Conservation (phyloP, 2,329 filamentous ascomycete species). For the Dactylellina parvicollis region DNA sequence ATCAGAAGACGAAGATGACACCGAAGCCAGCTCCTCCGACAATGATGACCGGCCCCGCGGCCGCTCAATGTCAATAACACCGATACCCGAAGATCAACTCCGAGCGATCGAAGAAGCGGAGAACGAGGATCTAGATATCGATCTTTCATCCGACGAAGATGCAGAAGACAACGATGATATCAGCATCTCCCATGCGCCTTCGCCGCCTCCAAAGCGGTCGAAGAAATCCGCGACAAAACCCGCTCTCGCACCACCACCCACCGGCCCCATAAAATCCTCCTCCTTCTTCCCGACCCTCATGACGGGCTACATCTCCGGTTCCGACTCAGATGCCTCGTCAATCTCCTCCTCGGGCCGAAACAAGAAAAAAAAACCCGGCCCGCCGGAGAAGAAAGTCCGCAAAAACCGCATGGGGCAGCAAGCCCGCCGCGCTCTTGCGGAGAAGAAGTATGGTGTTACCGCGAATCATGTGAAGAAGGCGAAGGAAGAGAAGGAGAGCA, state of each 20-base stretch:
- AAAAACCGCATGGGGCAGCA: constrained; percentile 82
- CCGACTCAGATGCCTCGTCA: constrained; percentile 71
- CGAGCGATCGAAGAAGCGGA: constrained; percentile 23
- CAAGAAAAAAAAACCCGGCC: constrained; percentile 49
- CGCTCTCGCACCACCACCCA: constrained; percentile 31
- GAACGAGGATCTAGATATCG: constrained; percentile 46
- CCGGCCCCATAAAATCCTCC: constrained; percentile 60
- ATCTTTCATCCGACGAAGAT: constrained; percentile 58
- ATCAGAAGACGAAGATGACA: constrained; percentile 41
- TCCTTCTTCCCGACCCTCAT: constrained; percentile 80
- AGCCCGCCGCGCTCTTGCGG: constrained; percentile 80
- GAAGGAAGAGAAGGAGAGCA: constrained; percentile 53
- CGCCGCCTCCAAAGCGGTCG: constrained; percentile 35
- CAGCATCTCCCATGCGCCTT: constrained; percentile 32
- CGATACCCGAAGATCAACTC: constrained; percentile 44
- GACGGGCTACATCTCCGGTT: constrained; percentile 81
- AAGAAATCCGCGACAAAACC: constrained; percentile 53
- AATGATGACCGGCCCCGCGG: constrained; percentile 31
- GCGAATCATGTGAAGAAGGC: constrained; percentile 72
- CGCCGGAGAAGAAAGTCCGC: constrained; percentile 61
- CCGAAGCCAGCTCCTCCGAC: background rate
- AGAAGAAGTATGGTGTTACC: constrained; percentile 78
- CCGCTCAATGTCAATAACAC: constrained; percentile 53
- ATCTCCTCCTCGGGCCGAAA: constrained; percentile 63
- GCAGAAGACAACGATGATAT: constrained; percentile 55